Evolutionary conservation across 2,329 filamentous ascomycete genomes (phyloP), one percentile per base, ranked within the genome.

Genomic region (Fusarium circinatum): DNA sequence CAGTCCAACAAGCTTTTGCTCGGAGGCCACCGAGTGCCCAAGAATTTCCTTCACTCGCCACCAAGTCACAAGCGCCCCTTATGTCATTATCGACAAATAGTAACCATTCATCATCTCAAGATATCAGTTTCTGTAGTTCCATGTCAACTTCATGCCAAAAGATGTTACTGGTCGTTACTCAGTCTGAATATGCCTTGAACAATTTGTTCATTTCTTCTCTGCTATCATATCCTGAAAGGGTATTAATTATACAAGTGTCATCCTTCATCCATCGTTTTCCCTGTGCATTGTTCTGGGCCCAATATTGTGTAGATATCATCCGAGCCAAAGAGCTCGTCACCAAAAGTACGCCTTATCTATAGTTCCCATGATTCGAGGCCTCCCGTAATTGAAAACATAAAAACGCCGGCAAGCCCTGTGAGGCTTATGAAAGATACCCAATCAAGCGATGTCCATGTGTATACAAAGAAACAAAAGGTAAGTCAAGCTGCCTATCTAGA

Each of bases 191-290:
- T 28, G n/a, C 34, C 14, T 28, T n/a, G 24, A 28, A 42, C 62
- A 49, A 49, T 24, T 57, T 32, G 57, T 41, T 62, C 36, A 55
- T 61, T 65, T 20, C 38, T 63, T 48, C 65, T 63, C 48, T 28
- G 36, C 28, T 57, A 55, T 66, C 66, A 55, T 66, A 65, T 68
- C 44, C 68, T 75, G 60, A 56, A 56, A 58, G 72, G 76, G 73
- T 78, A 78, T 78, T 75, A 74, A 68, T 68, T 68, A 34, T 77
- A 77, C 75, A 77, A 70, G 39, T 62, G 62, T 70, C 60, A 55
- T 71, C 44, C 49, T 61, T 63, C 49, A 39, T 67, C 66, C 57
- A 44, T 62, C 49, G 30, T 59, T 48, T 68, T 52, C 47, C 42
- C 49, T 63, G 22, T 44, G 55, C 59, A 57, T 45, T 66, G 55